phyloP scores from a whole-genome alignment of 208 protist species.

The Acanthamoeba healyi region DNA sequence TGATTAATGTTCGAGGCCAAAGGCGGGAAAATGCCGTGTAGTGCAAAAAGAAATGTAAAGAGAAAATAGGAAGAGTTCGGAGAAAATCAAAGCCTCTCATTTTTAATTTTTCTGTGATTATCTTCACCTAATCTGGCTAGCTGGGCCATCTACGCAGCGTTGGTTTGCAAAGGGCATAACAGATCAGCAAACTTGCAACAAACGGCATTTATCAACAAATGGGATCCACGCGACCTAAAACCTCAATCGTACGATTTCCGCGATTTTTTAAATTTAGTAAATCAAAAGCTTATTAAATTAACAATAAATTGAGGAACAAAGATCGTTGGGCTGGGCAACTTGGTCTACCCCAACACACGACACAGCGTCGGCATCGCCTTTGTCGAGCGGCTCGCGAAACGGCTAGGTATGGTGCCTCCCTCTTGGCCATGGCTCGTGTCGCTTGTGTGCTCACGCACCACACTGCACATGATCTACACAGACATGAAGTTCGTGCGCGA shows the following conservation, averaged over 20 bases:
- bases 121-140: not conserved
- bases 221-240: not conserved
- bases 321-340: constrained; percentile 56
- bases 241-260: not conserved
- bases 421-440: too few relatives aligned
- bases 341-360: constrained; percentile 38
- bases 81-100: too few relatives aligned
- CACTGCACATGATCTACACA: not conserved
- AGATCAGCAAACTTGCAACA: too few relatives aligned
- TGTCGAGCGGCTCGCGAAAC: not conserved
- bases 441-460: too few relatives aligned
- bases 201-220: not conserved
- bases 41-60: not conserved
- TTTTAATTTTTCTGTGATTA: constrained; percentile 29
- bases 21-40: not conserved
- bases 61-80: not conserved
- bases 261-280: not conserved
- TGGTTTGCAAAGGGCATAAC: too few relatives aligned
- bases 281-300: too few relatives aligned
- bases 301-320: not conserved
- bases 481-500: constrained; percentile 21
- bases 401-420: not conserved
- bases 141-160: not conserved
- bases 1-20: not conserved
- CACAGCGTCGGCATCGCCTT: constrained; percentile 63